Conservation (phyloP, 192 early-diverging fungal species). For the Podila horticola region DNA sequence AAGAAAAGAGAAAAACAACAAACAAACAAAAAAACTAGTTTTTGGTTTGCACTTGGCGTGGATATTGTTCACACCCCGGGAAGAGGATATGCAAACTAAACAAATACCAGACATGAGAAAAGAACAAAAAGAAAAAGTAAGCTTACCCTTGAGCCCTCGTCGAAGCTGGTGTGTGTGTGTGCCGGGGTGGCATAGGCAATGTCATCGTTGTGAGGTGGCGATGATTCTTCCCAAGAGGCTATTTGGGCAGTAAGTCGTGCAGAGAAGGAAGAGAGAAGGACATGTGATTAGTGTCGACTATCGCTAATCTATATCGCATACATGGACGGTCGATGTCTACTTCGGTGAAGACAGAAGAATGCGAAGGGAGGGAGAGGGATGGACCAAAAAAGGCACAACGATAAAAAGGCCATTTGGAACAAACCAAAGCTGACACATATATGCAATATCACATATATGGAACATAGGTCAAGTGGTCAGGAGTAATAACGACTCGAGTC, state of each 20-base stretch:
- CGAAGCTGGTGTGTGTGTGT: slow-evolving; percentile 38
- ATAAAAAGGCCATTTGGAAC: not conserved
- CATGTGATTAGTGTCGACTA: not conserved
- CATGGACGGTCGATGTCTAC: too few species aligned
- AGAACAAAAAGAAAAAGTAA: not conserved
- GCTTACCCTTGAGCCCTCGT: slow-evolving; percentile 45
- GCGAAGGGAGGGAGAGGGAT: not conserved
- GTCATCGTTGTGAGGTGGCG: slow-evolving; percentile 17
- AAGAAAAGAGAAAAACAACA: not conserved
- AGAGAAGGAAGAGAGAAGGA: not conserved
- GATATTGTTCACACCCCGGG: too few species aligned
- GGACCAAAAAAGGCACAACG: slow-evolving; percentile 1
- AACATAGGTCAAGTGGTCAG: too few species aligned
- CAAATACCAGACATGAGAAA: not conserved
- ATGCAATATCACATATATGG: too few species aligned
- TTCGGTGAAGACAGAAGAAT: not conserved
- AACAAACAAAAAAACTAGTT: not conserved
- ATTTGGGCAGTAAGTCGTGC: not conserved
- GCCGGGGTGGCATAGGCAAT: slow-evolving; percentile 29
- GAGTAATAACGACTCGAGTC: too few species aligned
- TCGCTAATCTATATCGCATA: too few species aligned
- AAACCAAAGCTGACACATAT: not conserved
- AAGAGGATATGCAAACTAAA: too few species aligned
- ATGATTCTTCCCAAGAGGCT: slow-evolving; percentile 35
- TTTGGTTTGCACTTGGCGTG: too few species aligned